Evolutionary conservation across 1,284 basidiomycete species (phyloP).

Genomic region (Hemileia vastatrix): DNA sequence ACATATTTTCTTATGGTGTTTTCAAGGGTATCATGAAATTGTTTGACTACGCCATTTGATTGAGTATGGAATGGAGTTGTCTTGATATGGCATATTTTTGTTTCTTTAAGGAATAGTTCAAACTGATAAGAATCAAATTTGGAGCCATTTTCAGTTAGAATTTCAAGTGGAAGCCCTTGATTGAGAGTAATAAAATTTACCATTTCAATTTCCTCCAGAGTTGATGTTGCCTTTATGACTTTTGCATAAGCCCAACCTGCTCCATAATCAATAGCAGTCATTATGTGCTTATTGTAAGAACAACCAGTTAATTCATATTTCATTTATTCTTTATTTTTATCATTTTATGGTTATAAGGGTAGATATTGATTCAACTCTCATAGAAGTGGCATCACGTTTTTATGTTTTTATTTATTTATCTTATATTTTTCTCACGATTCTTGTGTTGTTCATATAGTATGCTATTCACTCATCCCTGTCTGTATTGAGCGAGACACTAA

Average conservation of each 20-base stretch:
- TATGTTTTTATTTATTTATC: too few relatives aligned
- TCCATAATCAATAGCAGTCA: constrained; percentile 8
- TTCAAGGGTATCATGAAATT: constrained; percentile 1
- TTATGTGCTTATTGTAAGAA: neutral
- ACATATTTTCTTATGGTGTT: neutral
- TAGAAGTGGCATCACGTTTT: too few relatives aligned
- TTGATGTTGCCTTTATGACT: neutral
- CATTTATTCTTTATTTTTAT: too few relatives aligned
- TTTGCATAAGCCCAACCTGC: constrained; percentile 10
- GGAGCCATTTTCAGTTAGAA: constrained; percentile 2
- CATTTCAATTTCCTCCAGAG: neutral
- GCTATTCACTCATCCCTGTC: too few relatives aligned
- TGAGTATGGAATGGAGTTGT: constrained; percentile 3
- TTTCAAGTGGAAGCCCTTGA: neutral
- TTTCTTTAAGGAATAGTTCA: neutral
- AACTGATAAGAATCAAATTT: neutral
- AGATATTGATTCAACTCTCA: too few relatives aligned
- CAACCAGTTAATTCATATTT: too few relatives aligned
- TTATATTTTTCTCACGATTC: too few relatives aligned
- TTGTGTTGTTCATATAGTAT: too few relatives aligned
- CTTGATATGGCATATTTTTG: neutral
- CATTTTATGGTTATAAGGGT: too few relatives aligned
- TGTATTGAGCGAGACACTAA: too few relatives aligned
- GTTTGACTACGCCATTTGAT: constrained; percentile 7
- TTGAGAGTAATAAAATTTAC: neutral